Percentiles rank a stretch among this genome's conserved stretches.
These are phyloP conservation scores for Plasmodium malariae DNA, from an alignment of 169 alveolate genomes.

Conservation along the genomic window DNA sequence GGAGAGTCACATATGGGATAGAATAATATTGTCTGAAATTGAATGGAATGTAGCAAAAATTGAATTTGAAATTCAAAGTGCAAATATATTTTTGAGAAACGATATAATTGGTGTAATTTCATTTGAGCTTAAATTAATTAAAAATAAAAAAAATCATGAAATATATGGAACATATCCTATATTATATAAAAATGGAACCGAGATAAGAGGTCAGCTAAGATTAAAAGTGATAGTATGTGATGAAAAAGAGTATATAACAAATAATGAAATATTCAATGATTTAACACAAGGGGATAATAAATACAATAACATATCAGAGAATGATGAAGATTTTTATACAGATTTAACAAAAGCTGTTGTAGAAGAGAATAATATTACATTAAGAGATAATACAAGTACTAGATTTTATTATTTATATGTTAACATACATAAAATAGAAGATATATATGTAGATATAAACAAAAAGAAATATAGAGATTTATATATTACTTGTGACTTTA, in stretches of 20 bases:
- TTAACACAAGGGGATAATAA: slow-evolving; percentile 27
- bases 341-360: slow-evolving; percentile 82
- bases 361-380: slow-evolving; percentile 68
- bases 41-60: slow-evolving; percentile 92
- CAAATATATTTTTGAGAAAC: slow-evolving; percentile 93
- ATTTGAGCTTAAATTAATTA: slow-evolving; percentile 89
- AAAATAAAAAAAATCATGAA: slow-evolving; percentile 87
- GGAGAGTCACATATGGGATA: slow-evolving; percentile 91
- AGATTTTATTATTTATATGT: slow-evolving; percentile 88
- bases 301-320: not conserved
- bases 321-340: slow-evolving; percentile 49
- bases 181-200: slow-evolving; percentile 86
- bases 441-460: slow-evolving; percentile 83
- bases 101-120: slow-evolving; percentile 90
- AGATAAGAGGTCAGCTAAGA: slow-evolving; percentile 84
- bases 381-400: slow-evolving; percentile 41
- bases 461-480: slow-evolving; percentile 85
- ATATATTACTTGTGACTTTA: slow-evolving; percentile 91
- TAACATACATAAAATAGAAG: slow-evolving; percentile 89
- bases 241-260: slow-evolving; percentile 81
- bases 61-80: slow-evolving; percentile 93
- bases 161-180: slow-evolving; percentile 87
- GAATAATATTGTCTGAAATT: slow-evolving; percentile 86
- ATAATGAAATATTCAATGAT: slow-evolving; percentile 38
- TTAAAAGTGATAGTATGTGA: slow-evolving; percentile 90